Evolutionary conservation across 2,329 filamentous ascomycete species (phyloP), one percentile per base, ranked within the genome.

Genomic region (Botryotinia calthae): DNA sequence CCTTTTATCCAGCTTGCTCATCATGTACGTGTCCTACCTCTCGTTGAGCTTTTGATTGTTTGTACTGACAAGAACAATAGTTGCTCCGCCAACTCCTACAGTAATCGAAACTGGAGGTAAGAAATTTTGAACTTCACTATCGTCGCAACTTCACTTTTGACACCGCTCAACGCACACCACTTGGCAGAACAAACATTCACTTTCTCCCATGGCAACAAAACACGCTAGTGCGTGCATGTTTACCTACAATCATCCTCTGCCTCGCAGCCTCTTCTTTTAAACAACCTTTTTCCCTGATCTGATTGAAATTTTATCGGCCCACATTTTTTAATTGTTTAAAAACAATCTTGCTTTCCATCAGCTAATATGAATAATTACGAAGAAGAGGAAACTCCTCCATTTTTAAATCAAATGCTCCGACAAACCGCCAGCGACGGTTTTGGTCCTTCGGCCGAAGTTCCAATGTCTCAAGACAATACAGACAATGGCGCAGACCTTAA

Each of bases 171-270:
- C 14, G 12, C n/a, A 44, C 18, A 28, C 16, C 37, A 63, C 37
- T 28, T 28, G n/a, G 25, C n/a, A 68, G n/a, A 56, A 25, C 25
- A 4, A 44, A 28, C 37, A 67, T 56, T 68, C 65, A 68, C 65
- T 68, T 67, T 66, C 22, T 37, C 16, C 12, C 10, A 42, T 40
- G 48, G 4, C 1, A 42, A 12, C 6, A 25, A 67, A 68, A 37
- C 14, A 68, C 65, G 51, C 65, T 68, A 68, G 65, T 68, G n/a
- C 65, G 28, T 56, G n/a, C 7, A 54, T 54, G n/a, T 56, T 68
- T 34, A 44, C 48, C 51, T 56, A 28, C 25, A 56, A 56, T 18
- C 28, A 18, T 14, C 6, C 2, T 56, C n/a, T 56, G 14, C n/a
- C 2, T 28, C 51, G 25, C 51, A 28, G 14, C n/a, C 46, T 54